phyloP scores from a whole-genome alignment of 495 filamentous ascomycete genomes.

The Aspergillus wentii region DNA sequence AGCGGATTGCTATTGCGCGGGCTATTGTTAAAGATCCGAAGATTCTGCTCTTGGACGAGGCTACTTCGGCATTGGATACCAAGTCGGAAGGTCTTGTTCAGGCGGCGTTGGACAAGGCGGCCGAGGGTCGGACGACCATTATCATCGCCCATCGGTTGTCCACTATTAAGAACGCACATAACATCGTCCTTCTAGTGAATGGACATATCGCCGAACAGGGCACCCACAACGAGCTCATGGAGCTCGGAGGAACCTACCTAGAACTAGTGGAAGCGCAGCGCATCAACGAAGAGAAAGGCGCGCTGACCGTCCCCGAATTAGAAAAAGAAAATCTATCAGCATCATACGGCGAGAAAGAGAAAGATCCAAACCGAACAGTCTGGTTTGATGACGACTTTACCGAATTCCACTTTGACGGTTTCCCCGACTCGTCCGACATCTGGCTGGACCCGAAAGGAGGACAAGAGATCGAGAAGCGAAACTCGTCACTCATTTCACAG shows the following conservation, averaged over 20 bases:
- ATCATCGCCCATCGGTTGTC: conserved; percentile 93
- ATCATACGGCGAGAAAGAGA: conserved; percentile 22
- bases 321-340: too few relatives aligned
- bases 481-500: conserved; percentile 50
- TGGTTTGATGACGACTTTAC: conserved; percentile 19
- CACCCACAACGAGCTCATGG: conserved; percentile 67
- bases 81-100: conserved; percentile 94
- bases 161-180: conserved; percentile 89
- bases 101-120: conserved; percentile 81
- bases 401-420: conserved; percentile 29
- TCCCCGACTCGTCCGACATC: conserved; percentile 12
- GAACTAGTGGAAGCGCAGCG: conserved; percentile 76
- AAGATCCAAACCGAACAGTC: conserved; percentile 24
- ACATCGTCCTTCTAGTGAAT: conserved; percentile 88
- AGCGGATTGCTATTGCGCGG: conserved; percentile 84
- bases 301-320: too few relatives aligned
- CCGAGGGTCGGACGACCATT: conserved; percentile 90
- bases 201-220: conserved; percentile 89
- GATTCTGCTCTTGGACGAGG: conserved; percentile 91
- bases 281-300: conserved; percentile 63
- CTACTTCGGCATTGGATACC: conserved; percentile 91
- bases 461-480: conserved; percentile 19
- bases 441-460: too few relatives aligned
- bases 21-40: conserved; percentile 94
- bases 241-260: conserved; percentile 57